Conservation (phyloP, 2,329 filamentous ascomycete genomes). For the Alternaria sp. region DNA sequence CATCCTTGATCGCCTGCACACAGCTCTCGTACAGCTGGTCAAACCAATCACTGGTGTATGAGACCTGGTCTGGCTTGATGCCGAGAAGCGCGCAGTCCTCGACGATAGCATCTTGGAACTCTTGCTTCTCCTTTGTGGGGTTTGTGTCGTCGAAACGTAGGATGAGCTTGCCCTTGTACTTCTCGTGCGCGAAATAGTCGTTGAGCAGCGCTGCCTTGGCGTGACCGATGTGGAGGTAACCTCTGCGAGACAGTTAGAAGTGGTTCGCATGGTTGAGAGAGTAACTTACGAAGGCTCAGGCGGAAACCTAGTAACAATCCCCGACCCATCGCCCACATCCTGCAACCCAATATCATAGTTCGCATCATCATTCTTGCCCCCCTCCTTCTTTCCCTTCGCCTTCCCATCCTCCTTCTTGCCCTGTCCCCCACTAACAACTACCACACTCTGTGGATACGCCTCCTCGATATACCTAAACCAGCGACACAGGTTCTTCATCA, state of each 20-base stretch:
- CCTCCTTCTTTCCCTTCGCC: slow-evolving; percentile 68
- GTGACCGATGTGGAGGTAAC: slow-evolving; percentile 94
- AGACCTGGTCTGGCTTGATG: slow-evolving; percentile 83
- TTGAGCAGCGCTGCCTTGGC: slow-evolving; percentile 92
- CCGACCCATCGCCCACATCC: slow-evolving; percentile 74
- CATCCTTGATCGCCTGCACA: slow-evolving; percentile 82
- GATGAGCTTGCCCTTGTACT: slow-evolving; percentile 88
- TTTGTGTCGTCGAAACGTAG: slow-evolving; percentile 98
- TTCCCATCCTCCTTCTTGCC: slow-evolving; percentile 61
- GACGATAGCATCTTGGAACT: slow-evolving; percentile 92
- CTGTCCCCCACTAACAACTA: slow-evolving; percentile 59
- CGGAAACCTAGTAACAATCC: slow-evolving; percentile 89
- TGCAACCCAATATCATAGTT: slow-evolving; percentile 89
- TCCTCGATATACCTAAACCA: slow-evolving; percentile 91
- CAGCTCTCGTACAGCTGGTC: slow-evolving; percentile 87
- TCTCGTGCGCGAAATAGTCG: slow-evolving; percentile 95
- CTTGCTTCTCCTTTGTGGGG: slow-evolving; percentile 94
- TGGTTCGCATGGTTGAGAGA: background rate
- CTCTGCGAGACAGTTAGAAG: slow-evolving; percentile 47
- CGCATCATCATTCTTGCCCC: slow-evolving; percentile 74
- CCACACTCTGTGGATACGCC: slow-evolving; percentile 77
- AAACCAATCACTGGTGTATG: slow-evolving; percentile 96
- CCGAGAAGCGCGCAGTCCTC: slow-evolving; percentile 92
- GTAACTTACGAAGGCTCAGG: slow-evolving; percentile 82
- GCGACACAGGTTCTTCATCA: slow-evolving; percentile 76